A percentile compares a stretch with the other conserved stretches of the same genome.
Conservation (phyloP, 495 filamentous ascomycete species). For the Penicillium parvum region DNA sequence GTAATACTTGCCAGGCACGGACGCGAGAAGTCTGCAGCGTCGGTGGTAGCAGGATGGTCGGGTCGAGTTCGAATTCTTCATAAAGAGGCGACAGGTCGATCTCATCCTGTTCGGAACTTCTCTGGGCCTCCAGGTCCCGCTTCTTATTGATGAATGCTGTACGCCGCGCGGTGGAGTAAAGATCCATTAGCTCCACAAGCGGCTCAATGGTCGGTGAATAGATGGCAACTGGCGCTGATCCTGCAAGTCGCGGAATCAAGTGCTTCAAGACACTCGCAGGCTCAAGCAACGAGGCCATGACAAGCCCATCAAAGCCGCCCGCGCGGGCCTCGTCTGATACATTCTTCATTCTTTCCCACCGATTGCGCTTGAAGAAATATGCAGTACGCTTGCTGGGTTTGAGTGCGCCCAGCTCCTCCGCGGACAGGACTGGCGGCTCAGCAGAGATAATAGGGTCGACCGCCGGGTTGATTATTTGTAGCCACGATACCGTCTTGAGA, state of each 20-base stretch:
- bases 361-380: conserved; percentile 79
- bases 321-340: conserved; percentile 68
- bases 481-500: conserved; percentile 80
- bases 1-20: conserved; percentile 83
- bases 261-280: conserved; percentile 68
- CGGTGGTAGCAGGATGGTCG: conserved; percentile 72
- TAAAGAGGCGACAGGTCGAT: conserved; percentile 47
- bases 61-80: conserved; percentile 77
- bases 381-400: conserved; percentile 74
- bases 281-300: conserved; percentile 77
- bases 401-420: conserved; percentile 53
- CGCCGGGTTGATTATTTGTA: conserved; percentile 75
- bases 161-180: conserved; percentile 70
- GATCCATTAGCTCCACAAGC: conserved; percentile 67
- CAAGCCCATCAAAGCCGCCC: conserved; percentile 77
- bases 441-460: conserved; percentile 64
- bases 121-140: conserved; percentile 30
- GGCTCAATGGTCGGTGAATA: conserved; percentile 78
- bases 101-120: conserved; percentile 5
- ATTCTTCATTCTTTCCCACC: conserved; percentile 63
- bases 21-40: conserved; percentile 72
- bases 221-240: conserved; percentile 78
- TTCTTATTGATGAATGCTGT: conserved; percentile 60
- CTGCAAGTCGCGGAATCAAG: conserved; percentile 70
- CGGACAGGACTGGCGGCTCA: conserved; percentile 50